Conservation (phyloP, 805 yeast species). For the Metschnikowia koreensis region DNA sequence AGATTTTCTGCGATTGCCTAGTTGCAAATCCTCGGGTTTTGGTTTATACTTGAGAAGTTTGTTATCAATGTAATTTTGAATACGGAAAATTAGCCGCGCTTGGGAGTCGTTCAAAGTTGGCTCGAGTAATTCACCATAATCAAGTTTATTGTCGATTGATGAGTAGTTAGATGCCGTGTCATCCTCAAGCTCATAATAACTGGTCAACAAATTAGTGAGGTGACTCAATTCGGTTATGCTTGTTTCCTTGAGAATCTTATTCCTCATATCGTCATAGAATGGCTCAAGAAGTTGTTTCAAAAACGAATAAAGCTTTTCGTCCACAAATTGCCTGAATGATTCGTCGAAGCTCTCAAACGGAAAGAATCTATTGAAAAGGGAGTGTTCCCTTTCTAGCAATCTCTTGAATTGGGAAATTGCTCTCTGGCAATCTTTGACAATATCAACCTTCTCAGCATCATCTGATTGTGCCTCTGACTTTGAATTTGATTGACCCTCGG, state of each 20-base stretch:
- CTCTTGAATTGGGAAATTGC: constrained; percentile 59
- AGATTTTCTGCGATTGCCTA: constrained; percentile 40
- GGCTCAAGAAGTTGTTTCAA: constrained; percentile 70
- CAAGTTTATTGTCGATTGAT: constrained; percentile 26
- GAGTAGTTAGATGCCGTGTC: constrained; percentile 16
- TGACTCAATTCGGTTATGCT: constrained; percentile 72
- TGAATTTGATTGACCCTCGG: background rate
- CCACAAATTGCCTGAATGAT: constrained; percentile 15
- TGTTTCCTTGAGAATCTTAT: constrained; percentile 65
- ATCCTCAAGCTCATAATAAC: constrained; percentile 66
- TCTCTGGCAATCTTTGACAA: constrained; percentile 59
- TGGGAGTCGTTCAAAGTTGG: constrained; percentile 79
- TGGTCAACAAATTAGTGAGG: constrained; percentile 64
- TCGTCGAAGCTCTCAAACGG: constrained; percentile 4
- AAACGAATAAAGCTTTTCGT: constrained; percentile 51
- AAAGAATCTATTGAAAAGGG: constrained; percentile 57
- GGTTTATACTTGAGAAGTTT: constrained; percentile 68
- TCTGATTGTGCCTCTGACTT: background rate
- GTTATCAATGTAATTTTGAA: constrained; percentile 69
- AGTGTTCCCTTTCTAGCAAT: constrained; percentile 58
- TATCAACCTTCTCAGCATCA: constrained; percentile 18
- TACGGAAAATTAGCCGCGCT: constrained; percentile 73
- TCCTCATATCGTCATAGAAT: constrained; percentile 66
- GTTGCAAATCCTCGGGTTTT: constrained; percentile 61
- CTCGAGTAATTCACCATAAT: constrained; percentile 59